These are phyloP conservation scores for Alternaria metachromatica DNA, from an alignment of 2,329 filamentous ascomycete genomes.

Conservation along the genomic window DNA sequence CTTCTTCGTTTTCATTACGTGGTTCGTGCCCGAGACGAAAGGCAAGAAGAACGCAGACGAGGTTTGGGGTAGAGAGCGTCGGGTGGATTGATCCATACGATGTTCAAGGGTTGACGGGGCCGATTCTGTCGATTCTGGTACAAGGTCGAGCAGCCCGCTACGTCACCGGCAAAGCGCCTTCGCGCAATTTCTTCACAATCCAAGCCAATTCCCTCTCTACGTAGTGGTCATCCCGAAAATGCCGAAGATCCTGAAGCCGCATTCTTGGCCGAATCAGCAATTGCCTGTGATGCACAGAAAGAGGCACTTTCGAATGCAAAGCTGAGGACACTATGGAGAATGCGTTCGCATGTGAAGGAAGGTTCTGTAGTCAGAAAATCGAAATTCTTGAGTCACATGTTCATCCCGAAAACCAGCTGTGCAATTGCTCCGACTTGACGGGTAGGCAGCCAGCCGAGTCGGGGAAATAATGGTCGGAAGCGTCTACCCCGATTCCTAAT, in stretches of 20 bases:
- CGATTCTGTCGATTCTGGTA: neutral
- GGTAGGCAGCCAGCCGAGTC: neutral
- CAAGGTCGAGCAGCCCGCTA: slow-evolving; percentile 92
- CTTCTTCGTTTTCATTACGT: slow-evolving; percentile 74
- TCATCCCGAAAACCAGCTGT: neutral
- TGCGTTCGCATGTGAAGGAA: neutral
- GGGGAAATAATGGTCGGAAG: neutral
- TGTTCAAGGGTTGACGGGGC: neutral
- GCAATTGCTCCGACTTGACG: neutral
- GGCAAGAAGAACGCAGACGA: slow-evolving; percentile 85
- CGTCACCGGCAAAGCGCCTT: slow-evolving; percentile 84
- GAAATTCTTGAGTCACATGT: neutral
- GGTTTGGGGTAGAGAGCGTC: slow-evolving; percentile 77
- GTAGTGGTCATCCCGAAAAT: slow-evolving; percentile 12
- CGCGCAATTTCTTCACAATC: neutral
- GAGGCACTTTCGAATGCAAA: slow-evolving; percentile 82
- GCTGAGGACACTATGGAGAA: slow-evolving; percentile 6
- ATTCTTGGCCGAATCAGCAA: slow-evolving; percentile 87
- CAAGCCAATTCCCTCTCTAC: neutral
- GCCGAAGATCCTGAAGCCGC: slow-evolving; percentile 86
- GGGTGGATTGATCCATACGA: slow-evolving; percentile 36
- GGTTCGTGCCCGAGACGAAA: slow-evolving; percentile 84
- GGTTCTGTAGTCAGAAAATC: neutral
- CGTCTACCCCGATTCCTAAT: slow-evolving; percentile 5
- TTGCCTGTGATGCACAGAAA: slow-evolving; percentile 92